Base-by-base conservation (phyloP, 2,329 filamentous ascomycete species). In the Lasiodiplodia citricola region DNA sequence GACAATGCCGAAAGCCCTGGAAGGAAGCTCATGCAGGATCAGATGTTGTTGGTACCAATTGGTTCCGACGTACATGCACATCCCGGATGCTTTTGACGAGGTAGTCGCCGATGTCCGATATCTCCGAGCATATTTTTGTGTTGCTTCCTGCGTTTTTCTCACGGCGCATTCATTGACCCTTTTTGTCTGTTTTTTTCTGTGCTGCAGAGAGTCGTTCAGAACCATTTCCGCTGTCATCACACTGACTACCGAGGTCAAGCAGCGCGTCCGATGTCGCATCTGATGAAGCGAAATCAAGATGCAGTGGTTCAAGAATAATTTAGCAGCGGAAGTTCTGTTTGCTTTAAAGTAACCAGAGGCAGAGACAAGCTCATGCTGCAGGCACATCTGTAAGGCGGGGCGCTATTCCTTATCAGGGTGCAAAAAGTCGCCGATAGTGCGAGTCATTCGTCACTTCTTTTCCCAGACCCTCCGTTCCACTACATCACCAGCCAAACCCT, bases 391-490 rank as follows among this genome's bases (percentile, higher is more conserved):
- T 3, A 35, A 35, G 31, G 31, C 31, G 13, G 10, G 5, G 21
- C 58, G 60, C 60, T 52, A 52, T 37, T 13, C 60, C 47, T 6
- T 5, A 25, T 52, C n/a, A 52, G 60, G 41, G 28, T 16, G 10
- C 31, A 14, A 52, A 63, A 64, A 64, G 60, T 64, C 60, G 47
- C 60, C 60, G 60, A 64, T 8, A n/a, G 23, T 35, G 60, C 60
- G 60, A 64, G 44, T 64, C 60, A 64, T 50, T 63, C 18, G 44
- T 25, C 7, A n/a, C 25, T 13, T 64, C 47, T 64, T 64, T 64
- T 64, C 37, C 25, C 60, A 64, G 28, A 14, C 44, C 10, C 60
- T 64, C 60, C 41, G 28, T 18, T 18, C 18, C 60, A 38, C 28
- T 23, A 25, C 60, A 52, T 38, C 60, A 13, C 47, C 44, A 64